These are phyloP conservation scores for Fusarium haematococcum DNA, from an alignment of 2,329 filamentous ascomycete genomes.

Conservation along the genomic window DNA sequence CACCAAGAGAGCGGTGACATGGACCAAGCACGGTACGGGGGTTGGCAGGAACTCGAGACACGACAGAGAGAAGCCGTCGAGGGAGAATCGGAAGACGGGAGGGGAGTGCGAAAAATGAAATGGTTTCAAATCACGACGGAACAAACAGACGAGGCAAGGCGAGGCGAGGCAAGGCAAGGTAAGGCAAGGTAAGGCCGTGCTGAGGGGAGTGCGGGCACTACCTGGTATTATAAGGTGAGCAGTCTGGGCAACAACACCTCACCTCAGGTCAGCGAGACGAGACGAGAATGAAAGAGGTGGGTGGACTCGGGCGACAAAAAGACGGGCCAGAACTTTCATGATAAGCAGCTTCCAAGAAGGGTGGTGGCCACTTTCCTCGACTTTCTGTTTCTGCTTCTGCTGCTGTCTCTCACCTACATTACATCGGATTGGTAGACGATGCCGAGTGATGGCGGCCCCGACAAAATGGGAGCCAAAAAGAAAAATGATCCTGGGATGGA, in stretches of 20 bases:
- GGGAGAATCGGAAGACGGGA: slow-evolving; percentile 21
- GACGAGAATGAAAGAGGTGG: slow-evolving; percentile 14
- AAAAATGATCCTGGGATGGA: slow-evolving; percentile 24
- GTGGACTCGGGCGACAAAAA: slow-evolving; percentile 17
- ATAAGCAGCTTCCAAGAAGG: slow-evolving; percentile 1
- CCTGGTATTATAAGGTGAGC: slow-evolving; percentile 36
- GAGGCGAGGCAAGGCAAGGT: slow-evolving; percentile 27
- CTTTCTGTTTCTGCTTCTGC: not conserved
- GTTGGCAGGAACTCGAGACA: slow-evolving; percentile 33
- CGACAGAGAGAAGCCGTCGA: slow-evolving; percentile 19
- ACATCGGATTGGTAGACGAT: slow-evolving; percentile 3
- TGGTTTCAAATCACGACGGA: slow-evolving; percentile 42
- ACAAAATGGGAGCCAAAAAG: slow-evolving; percentile 18
- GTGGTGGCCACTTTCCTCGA: slow-evolving; percentile 20
- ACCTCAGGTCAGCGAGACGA: slow-evolving; percentile 12
- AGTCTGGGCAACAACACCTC: slow-evolving; percentile 31
- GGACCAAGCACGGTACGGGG: slow-evolving; percentile 41
- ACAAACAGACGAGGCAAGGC: slow-evolving; percentile 32
- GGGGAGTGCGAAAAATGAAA: slow-evolving; percentile 25
- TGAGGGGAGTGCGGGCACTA: slow-evolving; percentile 22
- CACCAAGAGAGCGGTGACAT: slow-evolving; percentile 37
- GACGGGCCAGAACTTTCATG: slow-evolving; percentile 14
- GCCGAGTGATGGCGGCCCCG: slow-evolving; percentile 3
- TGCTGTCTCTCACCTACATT: not conserved
- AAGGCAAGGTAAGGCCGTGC: slow-evolving; percentile 36